Evolutionary conservation across 2,329 filamentous ascomycete genomes (phyloP).

Genomic region (Ustulina deusta): DNA sequence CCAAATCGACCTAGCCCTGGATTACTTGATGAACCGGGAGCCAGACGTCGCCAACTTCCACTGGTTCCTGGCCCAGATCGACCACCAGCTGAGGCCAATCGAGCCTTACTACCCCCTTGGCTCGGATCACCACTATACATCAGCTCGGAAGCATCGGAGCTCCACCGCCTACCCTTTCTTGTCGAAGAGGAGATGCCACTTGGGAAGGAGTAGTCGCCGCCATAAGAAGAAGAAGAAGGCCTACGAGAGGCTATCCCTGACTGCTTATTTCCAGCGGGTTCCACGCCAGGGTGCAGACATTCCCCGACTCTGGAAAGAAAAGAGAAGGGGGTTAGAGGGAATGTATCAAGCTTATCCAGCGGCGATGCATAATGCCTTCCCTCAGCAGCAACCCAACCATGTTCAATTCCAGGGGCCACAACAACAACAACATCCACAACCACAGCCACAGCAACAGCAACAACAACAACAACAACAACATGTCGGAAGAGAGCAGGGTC

Average conservation of each 20-base stretch:
- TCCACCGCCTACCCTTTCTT: neutral
- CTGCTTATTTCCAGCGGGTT: slow-evolving; percentile 59
- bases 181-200: slow-evolving; percentile 22
- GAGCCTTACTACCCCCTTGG: slow-evolving; percentile 33
- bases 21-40: slow-evolving; percentile 53
- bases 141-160: slow-evolving; percentile 26
- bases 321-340: slow-evolving; percentile 15
- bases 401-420: slow-evolving; percentile 6
- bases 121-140: slow-evolving; percentile 5
- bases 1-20: slow-evolving; percentile 57
- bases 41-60: slow-evolving; percentile 53
- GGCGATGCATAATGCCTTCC: slow-evolving; percentile 1
- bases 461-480: neutral
- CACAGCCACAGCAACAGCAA: neutral
- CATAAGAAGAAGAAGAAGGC: slow-evolving; percentile 46
- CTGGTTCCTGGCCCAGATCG: slow-evolving; percentile 60
- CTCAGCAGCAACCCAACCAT: slow-evolving; percentile 9
- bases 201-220: slow-evolving; percentile 33
- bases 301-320: slow-evolving; percentile 41
- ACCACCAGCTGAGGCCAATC: slow-evolving; percentile 53
- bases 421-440: neutral
- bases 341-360: neutral
- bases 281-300: slow-evolving; percentile 52
- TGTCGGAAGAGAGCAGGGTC: neutral
- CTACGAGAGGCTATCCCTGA: slow-evolving; percentile 57